Base-by-base conservation (phyloP, 371 early-diverging fungal genomes). In the Apophysomyces elegans region DNA sequence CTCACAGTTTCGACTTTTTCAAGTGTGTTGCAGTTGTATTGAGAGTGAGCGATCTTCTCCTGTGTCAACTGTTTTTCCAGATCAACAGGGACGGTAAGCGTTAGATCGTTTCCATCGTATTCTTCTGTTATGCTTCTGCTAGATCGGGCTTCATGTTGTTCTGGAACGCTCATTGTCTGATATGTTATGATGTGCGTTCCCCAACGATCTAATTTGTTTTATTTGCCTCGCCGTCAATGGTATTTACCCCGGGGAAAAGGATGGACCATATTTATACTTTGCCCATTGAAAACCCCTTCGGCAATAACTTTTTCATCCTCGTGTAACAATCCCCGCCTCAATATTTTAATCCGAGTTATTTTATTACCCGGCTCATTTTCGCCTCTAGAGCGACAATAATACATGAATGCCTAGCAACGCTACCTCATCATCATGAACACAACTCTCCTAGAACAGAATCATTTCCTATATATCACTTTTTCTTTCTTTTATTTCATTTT, bases 11-110 rank as follows among this genome's bases (percentile, higher is more conserved):
- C 58, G 21, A 58, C 37, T 32, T 12, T 37, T 35, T 21, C 58
- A 16, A 35, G 36, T 16, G 58, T 58, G 6, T 58, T 4, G 14
- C 43, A 43, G 43, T 43, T 43, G 43, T 43, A 43, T 14, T 43
- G 43, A 14, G 43, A 14, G 5, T 43, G 43, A 43, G 43, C 5
- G 9, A 37, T 37, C 37, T 58, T 58, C 36, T 36, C 37, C 36
- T 35, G n/a, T 3, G 38, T 26, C 43, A 64, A 12, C 32, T 45
- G 50, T 18, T 57, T 44, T n/a, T 12, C n/a, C 12, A 58, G 37
- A 8, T 13, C 64, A 45, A 1, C 64, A 21, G 43, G 37, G 41
- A 4, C 64, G 43, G 26, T 18, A 64, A 35, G 45, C 64, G 37
- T 64, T 32, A 16, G 64, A 47, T 9, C 43, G 43, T 43, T 43